Evolutionary conservation across 768 basidiomycete genomes (phyloP), one percentile per base, ranked within the genome.

Genomic region (Mrakia gelida): DNA sequence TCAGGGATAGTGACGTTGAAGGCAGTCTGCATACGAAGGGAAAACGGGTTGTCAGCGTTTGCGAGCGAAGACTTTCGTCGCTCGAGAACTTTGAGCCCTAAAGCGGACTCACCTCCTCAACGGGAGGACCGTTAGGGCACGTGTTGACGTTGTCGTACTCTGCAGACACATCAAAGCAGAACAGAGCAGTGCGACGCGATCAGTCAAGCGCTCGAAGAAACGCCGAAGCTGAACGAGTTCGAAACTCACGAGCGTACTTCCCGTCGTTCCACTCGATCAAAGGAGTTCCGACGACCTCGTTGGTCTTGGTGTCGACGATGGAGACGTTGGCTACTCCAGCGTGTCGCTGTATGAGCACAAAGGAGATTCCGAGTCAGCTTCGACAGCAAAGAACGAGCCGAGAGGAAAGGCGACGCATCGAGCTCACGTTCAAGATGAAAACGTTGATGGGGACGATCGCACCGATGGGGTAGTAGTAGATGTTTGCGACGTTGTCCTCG

Each of bases 261-360:
- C 76, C 71, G 32, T 78, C 77, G 34, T 13, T 61, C 77, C 77
- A 78, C 30, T 38, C 43, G n/a, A 73, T 78, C 59, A 78, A 62
- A 3, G 72, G 32, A 28, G 45, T n/a, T n/a, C 77, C 77, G 26
- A 78, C 63, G 71, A 78, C 49, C 21, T 59, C 45, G 72, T 78
- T 78, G 21, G 77, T 78, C 62, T 71, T 59, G n/a, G 77, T 73
- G 49, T 78, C 72, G 77, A 78, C 71, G 77, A 78, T 73, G 28
- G 71, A 73, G 23, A 78, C 77, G 71, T 78, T 78, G 43, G 77
- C 77, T 23, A 63, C 32, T n/a, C 77, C 77, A 10, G 38, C 71
- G 38, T 78, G 77, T 15, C 72, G 71, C 56, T 77, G 23, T 61
- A 18, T 52, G 56, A 43, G 49, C 68, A 9, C 4, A 54, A 16